A percentile compares a stretch with the other conserved stretches of the same genome.
phyloP scores from a whole-genome alignment of 208 protist genomes.

The Trypanosoma rangeli region DNA sequence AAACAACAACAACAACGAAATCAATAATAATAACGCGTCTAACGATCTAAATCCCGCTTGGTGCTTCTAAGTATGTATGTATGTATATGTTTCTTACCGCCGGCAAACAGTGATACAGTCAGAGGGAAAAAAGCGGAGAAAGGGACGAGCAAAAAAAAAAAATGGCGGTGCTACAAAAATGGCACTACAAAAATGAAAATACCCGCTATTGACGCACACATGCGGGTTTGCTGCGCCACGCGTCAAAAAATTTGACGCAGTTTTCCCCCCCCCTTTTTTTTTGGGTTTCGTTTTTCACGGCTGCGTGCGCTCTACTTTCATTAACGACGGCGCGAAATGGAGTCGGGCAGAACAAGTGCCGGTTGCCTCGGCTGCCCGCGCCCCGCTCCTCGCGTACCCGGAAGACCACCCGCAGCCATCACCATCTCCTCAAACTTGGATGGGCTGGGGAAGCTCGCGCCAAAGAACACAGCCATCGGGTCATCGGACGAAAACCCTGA shows the following conservation, averaged over 20 bases:
- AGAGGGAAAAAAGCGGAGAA: neutral
- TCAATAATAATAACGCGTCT: constrained; percentile 13
- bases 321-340: constrained; percentile 66
- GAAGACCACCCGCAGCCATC: constrained; percentile 67
- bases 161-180: neutral
- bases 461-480: constrained; percentile 86
- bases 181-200: neutral
- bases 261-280: neutral
- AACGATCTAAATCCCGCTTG: constrained; percentile 14
- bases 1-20: neutral
- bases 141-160: no score
- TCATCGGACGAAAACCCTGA: constrained; percentile 32
- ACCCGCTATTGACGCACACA: neutral
- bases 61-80: neutral
- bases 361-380: constrained; percentile 48
- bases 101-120: neutral
- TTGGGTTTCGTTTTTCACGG: neutral
- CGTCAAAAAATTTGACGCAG: neutral
- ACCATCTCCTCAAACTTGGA: constrained; percentile 91
- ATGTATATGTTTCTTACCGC: neutral
- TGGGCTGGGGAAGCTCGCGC: constrained; percentile 79
- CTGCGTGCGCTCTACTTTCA: neutral
- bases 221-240: neutral
- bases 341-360: constrained; percentile 63
- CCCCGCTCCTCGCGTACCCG: constrained; percentile 39